phyloP scores from a whole-genome alignment of 2,329 filamentous ascomycete species.

The Diaporthe eres region DNA sequence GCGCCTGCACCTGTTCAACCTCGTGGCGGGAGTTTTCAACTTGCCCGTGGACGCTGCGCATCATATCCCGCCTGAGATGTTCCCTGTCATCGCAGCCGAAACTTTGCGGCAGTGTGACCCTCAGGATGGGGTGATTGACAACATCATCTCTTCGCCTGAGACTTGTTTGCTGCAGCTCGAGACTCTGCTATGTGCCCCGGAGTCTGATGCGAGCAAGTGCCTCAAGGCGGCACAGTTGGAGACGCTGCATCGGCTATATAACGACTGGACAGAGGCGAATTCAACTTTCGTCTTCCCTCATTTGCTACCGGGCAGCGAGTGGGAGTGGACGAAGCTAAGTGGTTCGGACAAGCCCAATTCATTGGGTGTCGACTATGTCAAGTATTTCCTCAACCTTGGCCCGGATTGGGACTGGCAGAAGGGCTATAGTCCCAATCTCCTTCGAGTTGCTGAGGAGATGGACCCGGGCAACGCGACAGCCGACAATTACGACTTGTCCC shows the following conservation, averaged over 20 bases:
- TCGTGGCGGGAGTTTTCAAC: conserved; percentile 62
- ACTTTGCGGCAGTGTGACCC: conserved; percentile 51
- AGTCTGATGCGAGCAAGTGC: not conserved
- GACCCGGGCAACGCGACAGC: conserved; percentile 36
- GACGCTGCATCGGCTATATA: not conserved
- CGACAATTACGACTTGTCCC: conserved; percentile 38
- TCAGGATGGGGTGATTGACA: conserved; percentile 41
- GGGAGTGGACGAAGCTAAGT: not conserved
- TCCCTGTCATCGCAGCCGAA: conserved; percentile 55
- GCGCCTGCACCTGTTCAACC: conserved; percentile 53
- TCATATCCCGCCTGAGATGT: conserved; percentile 51
- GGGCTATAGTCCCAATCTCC: not conserved
- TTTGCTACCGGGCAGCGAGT: not conserved
- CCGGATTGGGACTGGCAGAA: not conserved
- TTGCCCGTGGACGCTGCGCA: conserved; percentile 57
- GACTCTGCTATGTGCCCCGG: conserved; percentile 35
- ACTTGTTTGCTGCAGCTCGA: conserved; percentile 40
- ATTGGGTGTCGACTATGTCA: not conserved
- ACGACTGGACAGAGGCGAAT: not conserved
- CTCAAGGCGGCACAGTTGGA: not conserved
- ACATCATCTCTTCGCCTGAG: conserved; percentile 40
- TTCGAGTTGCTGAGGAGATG: not conserved
- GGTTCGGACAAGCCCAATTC: not conserved
- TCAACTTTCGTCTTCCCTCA: not conserved
- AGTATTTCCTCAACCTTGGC: not conserved